These are phyloP conservation scores for Hyaloperonospora brassicae DNA, from an alignment of 352 stramenopile species.

Conservation along the genomic window DNA sequence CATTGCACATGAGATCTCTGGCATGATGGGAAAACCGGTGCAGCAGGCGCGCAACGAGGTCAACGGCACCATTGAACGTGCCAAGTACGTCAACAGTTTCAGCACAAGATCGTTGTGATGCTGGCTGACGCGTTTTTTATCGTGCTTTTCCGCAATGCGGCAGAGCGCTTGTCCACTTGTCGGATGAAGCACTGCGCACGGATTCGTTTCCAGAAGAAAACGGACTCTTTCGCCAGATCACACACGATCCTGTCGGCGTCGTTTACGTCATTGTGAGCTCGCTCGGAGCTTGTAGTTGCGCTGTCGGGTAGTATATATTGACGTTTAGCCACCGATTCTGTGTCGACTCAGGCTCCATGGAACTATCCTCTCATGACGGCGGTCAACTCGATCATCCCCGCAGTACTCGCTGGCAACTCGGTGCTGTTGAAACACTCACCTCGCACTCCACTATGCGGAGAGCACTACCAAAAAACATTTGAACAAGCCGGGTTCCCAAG, in stretches of 20 bases:
- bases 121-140: constrained; percentile 5
- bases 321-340: background rate
- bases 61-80: constrained; percentile 56
- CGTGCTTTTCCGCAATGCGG: background rate
- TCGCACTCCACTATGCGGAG: constrained; percentile 64
- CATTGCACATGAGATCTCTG: constrained; percentile 69
- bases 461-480: constrained; percentile 72
- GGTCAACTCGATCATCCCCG: constrained; percentile 79
- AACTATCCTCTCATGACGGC: constrained; percentile 86
- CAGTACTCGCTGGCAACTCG: constrained; percentile 73
- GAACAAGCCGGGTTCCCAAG: constrained; percentile 53
- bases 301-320: constrained; percentile 10
- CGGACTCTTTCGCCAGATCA: constrained; percentile 71
- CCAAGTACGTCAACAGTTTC: constrained; percentile 30
- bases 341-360: constrained; percentile 47
- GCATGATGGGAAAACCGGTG: constrained; percentile 81
- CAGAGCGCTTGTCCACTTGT: constrained; percentile 62
- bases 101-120: background rate
- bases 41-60: constrained; percentile 68
- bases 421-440: constrained; percentile 78
- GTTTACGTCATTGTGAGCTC: constrained; percentile 74
- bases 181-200: constrained; percentile 48
- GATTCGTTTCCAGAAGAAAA: constrained; percentile 60
- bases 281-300: background rate
- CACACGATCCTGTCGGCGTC: constrained; percentile 71